Percentiles rank a stretch among this genome's conserved stretches.
Conservation (phyloP, 495 filamentous ascomycete species). For the Darksidea phi region DNA sequence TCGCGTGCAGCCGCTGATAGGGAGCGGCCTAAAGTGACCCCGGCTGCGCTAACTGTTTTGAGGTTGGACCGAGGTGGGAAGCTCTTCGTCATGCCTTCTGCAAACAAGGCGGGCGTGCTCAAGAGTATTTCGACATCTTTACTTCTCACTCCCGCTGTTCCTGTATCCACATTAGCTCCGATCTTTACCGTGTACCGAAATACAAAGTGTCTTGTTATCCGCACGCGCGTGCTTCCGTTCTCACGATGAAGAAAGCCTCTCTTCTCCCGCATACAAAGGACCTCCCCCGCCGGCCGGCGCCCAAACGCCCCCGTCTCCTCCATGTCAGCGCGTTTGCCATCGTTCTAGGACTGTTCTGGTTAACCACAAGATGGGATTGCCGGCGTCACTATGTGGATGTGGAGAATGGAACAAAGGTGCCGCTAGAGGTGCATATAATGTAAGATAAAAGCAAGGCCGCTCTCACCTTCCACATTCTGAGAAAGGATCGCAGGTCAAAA, state of each 20-base stretch:
- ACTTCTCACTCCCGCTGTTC: too few species aligned
- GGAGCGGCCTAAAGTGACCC: background rate
- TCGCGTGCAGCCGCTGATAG: background rate
- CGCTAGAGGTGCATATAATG: conserved; percentile 61
- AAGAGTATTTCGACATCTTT: too few species aligned
- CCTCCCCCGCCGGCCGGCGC: conserved; percentile 2
- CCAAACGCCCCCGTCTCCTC: conserved; percentile 21
- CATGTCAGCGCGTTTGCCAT: conserved; percentile 25
- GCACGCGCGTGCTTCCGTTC: background rate
- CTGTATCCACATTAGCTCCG: too few species aligned
- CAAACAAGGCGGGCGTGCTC: too few species aligned
- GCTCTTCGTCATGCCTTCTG: too few species aligned
- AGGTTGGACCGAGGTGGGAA: too few species aligned
- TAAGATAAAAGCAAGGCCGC: background rate
- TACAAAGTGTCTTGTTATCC: conserved; percentile 8
- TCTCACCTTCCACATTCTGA: conserved; percentile 1
- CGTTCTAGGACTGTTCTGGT: conserved; percentile 30
- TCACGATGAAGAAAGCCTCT: conserved; percentile 34
- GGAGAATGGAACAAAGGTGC: conserved; percentile 51
- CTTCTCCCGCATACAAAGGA: conserved; percentile 27
- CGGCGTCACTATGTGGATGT: conserved; percentile 7
- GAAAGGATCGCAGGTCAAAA: conserved; percentile 54
- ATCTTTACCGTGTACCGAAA: background rate
- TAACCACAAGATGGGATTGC: conserved; percentile 28
- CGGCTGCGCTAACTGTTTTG: too few species aligned